Percentiles rank a stretch among this genome's conserved stretches.
Evolutionary conservation across 2,329 filamentous ascomycete species (phyloP).

Genomic region (Fusarium beomiforme): DNA sequence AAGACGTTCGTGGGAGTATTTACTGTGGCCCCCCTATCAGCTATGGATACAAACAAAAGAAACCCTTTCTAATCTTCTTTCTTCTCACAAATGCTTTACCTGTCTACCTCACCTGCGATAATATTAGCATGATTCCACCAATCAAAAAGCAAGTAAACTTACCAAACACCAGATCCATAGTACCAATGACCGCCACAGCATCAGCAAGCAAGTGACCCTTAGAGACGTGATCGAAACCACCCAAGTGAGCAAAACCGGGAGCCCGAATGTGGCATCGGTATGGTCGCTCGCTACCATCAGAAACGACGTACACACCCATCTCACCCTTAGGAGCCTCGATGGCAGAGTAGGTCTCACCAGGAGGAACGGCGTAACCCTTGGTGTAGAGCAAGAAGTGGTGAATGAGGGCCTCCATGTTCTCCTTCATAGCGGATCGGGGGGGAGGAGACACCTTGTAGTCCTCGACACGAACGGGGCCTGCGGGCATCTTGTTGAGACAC

Average conservation of each 20-base stretch:
- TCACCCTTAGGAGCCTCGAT: slow-evolving; percentile 99
- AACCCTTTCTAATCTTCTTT: slow-evolving; percentile 48
- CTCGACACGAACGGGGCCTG: slow-evolving; percentile 92
- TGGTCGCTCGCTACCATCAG: slow-evolving; percentile 93
- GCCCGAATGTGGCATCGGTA: slow-evolving; percentile 98
- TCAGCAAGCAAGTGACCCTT: slow-evolving; percentile 95
- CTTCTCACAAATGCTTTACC: slow-evolving; percentile 53
- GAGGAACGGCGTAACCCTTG: slow-evolving; percentile 97
- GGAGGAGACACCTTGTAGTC: slow-evolving; percentile 99
- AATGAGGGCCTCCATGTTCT: slow-evolving; percentile 99
- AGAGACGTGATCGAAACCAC: slow-evolving; percentile 91
- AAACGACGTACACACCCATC: slow-evolving; percentile 98
- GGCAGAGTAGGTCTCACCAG: slow-evolving; percentile 96
- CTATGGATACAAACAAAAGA: slow-evolving; percentile 55
- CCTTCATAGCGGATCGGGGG: slow-evolving; percentile 98
- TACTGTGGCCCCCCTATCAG: slow-evolving; percentile 50
- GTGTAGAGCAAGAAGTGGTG: slow-evolving; percentile 99
- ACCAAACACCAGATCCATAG: slow-evolving; percentile 92
- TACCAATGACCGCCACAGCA: slow-evolving; percentile 93
- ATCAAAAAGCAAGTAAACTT: slow-evolving; percentile 49
- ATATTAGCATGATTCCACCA: slow-evolving; percentile 50
- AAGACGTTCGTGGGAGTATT: slow-evolving; percentile 49
- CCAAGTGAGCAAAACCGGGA: slow-evolving; percentile 94
- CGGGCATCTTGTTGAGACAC: slow-evolving; percentile 98
- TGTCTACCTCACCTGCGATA: slow-evolving; percentile 67